Conservation (phyloP, 768 basidiomycete genomes). For the Suillus alpinus region DNA sequence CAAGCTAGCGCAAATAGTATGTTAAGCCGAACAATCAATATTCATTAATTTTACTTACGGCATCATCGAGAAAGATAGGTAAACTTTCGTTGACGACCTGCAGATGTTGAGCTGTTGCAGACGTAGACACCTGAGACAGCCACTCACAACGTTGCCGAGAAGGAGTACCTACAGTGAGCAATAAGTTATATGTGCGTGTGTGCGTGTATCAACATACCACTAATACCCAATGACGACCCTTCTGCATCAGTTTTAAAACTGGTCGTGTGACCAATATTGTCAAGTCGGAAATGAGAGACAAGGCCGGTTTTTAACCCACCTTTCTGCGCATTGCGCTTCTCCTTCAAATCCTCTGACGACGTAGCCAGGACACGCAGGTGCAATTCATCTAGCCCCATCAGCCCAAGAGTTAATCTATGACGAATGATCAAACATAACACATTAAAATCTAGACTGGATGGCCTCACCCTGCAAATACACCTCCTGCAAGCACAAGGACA, state of each 20-base stretch:
- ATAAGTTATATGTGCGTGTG: constrained; percentile 7
- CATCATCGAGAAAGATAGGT: constrained; percentile 78
- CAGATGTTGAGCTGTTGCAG: background rate
- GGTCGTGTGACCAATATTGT: constrained; percentile 9
- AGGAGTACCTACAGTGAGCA: constrained; percentile 61
- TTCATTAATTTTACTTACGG: constrained; percentile 31
- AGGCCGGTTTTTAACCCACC: constrained; percentile 38
- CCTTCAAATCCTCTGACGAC: constrained; percentile 71
- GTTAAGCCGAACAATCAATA: constrained; percentile 5
- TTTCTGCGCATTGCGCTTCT: constrained; percentile 68
- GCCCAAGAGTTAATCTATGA: constrained; percentile 76
- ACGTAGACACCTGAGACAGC: background rate
- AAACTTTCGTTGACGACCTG: constrained; percentile 82
- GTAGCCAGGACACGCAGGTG: constrained; percentile 83
- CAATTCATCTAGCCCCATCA: constrained; percentile 93
- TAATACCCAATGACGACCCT: constrained; percentile 89
- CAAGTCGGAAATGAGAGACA: background rate
- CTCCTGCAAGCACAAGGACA: constrained; percentile 76
- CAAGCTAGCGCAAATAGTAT: constrained; percentile 33
- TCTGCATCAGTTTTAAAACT: constrained; percentile 57
- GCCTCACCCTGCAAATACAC: constrained; percentile 87
- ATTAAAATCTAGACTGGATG: background rate
- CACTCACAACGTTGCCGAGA: constrained; percentile 79
- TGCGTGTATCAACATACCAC: constrained; percentile 50
- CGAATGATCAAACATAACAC: background rate